A percentile compares a stretch with the other conserved stretches of the same genome.
phyloP scores from a whole-genome alignment of 1,284 basidiomycete genomes.

The Ganoderma lucidum region DNA sequence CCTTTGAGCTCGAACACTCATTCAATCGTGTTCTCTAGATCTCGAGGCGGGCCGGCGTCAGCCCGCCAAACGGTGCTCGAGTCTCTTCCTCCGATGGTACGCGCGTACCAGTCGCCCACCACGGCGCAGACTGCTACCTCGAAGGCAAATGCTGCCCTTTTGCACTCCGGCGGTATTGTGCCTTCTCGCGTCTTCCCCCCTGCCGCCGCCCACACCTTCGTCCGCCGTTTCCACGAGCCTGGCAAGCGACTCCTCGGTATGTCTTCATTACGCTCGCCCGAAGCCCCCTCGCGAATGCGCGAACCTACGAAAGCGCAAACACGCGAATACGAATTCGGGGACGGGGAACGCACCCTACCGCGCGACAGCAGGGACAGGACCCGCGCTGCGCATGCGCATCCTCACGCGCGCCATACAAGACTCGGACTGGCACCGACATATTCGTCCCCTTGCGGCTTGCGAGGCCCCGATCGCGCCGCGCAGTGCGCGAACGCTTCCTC shows the following conservation, averaged over 20 bases:
- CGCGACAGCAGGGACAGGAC: neutral
- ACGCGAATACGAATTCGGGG: neutral
- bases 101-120: neutral
- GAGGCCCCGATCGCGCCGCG: neutral
- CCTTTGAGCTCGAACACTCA: neutral
- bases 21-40: neutral
- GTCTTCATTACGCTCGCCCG: conserved; percentile 6
- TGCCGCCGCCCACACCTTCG: neutral
- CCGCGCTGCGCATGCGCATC: neutral
- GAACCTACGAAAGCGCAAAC: neutral
- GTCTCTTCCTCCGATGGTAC: neutral
- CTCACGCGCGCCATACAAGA: no score
- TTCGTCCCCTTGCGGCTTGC: neutral
- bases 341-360: neutral
- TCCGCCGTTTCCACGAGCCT: conserved; percentile 5
- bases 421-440: neutral
- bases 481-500: conserved; percentile 7
- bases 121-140: neutral
- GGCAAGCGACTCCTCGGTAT: neutral
- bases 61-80: neutral
- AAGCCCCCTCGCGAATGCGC: neutral
- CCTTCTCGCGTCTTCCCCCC: neutral
- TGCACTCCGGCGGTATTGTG: conserved; percentile 5
- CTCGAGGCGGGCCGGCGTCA: neutral
- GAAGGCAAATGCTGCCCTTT: neutral